Conservation (phyloP, 495 filamentous ascomycete genomes). For the Mytilinidion resinicola region DNA sequence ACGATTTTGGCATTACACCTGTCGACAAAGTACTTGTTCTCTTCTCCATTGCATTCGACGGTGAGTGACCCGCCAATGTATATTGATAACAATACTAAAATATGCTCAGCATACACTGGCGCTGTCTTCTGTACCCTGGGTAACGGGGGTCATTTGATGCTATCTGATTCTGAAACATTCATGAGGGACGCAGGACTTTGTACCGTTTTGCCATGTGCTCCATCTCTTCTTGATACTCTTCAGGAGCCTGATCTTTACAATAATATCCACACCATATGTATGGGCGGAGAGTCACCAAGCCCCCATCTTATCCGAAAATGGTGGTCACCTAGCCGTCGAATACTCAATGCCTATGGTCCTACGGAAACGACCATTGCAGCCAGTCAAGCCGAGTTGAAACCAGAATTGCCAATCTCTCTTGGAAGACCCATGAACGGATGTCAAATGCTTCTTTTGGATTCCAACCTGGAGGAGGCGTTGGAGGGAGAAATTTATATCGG, state of each 20-base stretch:
- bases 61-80: neutral
- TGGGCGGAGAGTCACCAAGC: constrained; percentile 29
- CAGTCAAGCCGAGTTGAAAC: constrained; percentile 14
- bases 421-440: neutral
- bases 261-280: constrained; percentile 19
- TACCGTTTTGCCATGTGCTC: constrained; percentile 21
- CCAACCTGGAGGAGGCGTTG: neutral
- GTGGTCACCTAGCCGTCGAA: constrained; percentile 10
- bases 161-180: constrained; percentile 18
- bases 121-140: constrained; percentile 15
- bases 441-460: constrained; percentile 3
- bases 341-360: constrained; percentile 36
- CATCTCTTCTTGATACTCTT: constrained; percentile 21
- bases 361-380: constrained; percentile 29
- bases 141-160: constrained; percentile 22
- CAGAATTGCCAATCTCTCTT: constrained; percentile 7
- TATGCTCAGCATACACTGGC: constrained; percentile 6
- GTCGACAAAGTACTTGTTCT: constrained; percentile 3
- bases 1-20: constrained; percentile 1
- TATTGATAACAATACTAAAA: neutral
- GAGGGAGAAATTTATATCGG: constrained; percentile 14
- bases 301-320: constrained; percentile 18
- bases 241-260: constrained; percentile 1
- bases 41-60: constrained; percentile 21
- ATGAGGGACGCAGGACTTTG: constrained; percentile 4